Conservation (phyloP, 2,329 filamentous ascomycete genomes). For the Aspergillus pseudonomiae region DNA sequence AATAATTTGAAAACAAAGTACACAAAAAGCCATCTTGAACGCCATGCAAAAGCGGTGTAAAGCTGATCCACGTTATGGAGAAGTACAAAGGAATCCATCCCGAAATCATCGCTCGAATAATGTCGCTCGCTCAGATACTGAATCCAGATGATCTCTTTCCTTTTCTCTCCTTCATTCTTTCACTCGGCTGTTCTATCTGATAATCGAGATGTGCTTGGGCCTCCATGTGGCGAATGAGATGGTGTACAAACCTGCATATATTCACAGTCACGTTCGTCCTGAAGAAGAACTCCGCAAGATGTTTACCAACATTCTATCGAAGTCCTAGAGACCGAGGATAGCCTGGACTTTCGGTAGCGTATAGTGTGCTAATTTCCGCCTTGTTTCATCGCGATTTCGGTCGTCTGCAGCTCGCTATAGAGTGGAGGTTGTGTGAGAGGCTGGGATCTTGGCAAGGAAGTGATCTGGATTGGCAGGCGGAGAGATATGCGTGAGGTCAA, state of each 20-base stretch:
- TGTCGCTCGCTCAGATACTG: not conserved
- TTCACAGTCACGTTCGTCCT: not conserved
- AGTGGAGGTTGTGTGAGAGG: not conserved
- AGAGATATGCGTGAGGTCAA: not conserved
- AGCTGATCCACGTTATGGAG: no score
- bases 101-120: not conserved
- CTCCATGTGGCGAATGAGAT: not conserved
- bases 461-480: not conserved
- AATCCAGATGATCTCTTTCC: not conserved
- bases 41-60: no score
- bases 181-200: accelerated
- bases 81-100: no score
- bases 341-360: not conserved
- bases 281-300: not conserved
- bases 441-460: not conserved
- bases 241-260: not conserved
- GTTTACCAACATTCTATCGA: accelerated
- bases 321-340: not conserved
- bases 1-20: no score
- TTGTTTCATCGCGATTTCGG: not conserved
- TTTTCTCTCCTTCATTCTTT: not conserved
- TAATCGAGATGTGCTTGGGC: not conserved
- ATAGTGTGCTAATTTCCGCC: not conserved
- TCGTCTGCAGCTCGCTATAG: not conserved
- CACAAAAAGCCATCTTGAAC: no score